phyloP scores from a whole-genome alignment of 2,329 filamentous ascomycete genomes.

The Aaosphaeria pasadenensis region DNA sequence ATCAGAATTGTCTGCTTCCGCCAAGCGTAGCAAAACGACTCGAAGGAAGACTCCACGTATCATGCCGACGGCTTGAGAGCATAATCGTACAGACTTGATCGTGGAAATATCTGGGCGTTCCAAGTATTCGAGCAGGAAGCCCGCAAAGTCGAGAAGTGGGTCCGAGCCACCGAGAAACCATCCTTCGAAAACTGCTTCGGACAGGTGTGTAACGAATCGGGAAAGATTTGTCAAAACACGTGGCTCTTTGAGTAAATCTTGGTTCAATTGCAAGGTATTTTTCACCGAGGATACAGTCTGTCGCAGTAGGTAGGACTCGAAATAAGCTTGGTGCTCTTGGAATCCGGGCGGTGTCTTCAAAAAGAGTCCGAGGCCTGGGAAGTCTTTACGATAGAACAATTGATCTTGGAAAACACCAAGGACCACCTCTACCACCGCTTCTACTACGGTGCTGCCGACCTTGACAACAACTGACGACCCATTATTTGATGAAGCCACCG shows the following conservation, averaged over 20 bases:
- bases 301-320: slow-evolving; percentile 83
- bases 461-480: slow-evolving; percentile 45
- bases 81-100: slow-evolving; percentile 87
- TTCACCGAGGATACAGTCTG: slow-evolving; percentile 70
- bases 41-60: slow-evolving; percentile 77
- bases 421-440: slow-evolving; percentile 74
- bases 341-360: slow-evolving; percentile 88
- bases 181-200: slow-evolving; percentile 90
- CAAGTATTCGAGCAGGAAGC: slow-evolving; percentile 81
- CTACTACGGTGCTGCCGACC: slow-evolving; percentile 68
- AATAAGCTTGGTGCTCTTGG: slow-evolving; percentile 90
- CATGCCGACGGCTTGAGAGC: slow-evolving; percentile 73
- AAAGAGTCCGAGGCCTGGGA: slow-evolving; percentile 80
- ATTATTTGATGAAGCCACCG: slow-evolving; percentile 59
- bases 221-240: slow-evolving; percentile 83
- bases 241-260: slow-evolving; percentile 73
- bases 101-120: slow-evolving; percentile 78
- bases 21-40: slow-evolving; percentile 75
- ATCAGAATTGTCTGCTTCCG: slow-evolving; percentile 71
- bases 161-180: slow-evolving; percentile 93
- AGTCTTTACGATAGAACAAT: slow-evolving; percentile 82
- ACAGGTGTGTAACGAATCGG: slow-evolving; percentile 74
- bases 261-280: slow-evolving; percentile 67
- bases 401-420: slow-evolving; percentile 83
- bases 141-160: slow-evolving; percentile 79